Evolutionary conservation across 78 protist species (phyloP), one percentile per base, ranked within the genome.

Genomic region (Dictyostelium capitatum): DNA sequence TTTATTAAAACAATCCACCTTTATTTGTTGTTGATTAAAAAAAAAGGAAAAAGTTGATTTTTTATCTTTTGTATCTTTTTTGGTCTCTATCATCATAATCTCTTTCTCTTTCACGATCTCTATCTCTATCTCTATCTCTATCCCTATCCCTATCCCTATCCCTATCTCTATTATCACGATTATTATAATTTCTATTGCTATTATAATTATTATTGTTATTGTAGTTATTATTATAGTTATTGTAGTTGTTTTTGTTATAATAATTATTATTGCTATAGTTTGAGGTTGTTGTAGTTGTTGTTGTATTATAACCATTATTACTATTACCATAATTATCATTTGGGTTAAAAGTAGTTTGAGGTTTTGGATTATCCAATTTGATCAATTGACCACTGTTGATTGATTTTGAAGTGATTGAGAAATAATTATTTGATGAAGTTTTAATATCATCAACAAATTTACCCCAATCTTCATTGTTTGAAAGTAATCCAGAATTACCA

Each of bases 401-500:
- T 19, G 65, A 51, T 32, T 56, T 79, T 30, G 50, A 30, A 3
- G 48, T 15, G 17, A 79, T 79, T 19, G 43, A 51, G 28, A 23
- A 79, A 77, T 80, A 87, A 19, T 79, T 48, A 77, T 78, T 87
- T n/a, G 12, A 10, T 30, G 69, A 8, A 6, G 28, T 5, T 25
- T 47, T 59, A 14, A 70, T 17, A 51, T 50, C n/a, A 2, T 77
- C 28, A 50, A 87, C 37, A 0, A 87, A 43, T 15, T 77, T 72
- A 14, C 41, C 77, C 93, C 93, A 87, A 65, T 74, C 84, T 8
- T 75, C 48, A 43, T 87, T 87, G 3, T 46, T 12, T 15, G 48
- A 46, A 23, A 87, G 54, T 3, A 87, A 64, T 46, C 28, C 25
- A 11, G 93, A 77, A 77, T 87, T 25, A 23, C 98, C 98, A n/a